phyloP scores from a whole-genome alignment of 1,284 basidiomycete species.

The Trichosporon ovoides region DNA sequence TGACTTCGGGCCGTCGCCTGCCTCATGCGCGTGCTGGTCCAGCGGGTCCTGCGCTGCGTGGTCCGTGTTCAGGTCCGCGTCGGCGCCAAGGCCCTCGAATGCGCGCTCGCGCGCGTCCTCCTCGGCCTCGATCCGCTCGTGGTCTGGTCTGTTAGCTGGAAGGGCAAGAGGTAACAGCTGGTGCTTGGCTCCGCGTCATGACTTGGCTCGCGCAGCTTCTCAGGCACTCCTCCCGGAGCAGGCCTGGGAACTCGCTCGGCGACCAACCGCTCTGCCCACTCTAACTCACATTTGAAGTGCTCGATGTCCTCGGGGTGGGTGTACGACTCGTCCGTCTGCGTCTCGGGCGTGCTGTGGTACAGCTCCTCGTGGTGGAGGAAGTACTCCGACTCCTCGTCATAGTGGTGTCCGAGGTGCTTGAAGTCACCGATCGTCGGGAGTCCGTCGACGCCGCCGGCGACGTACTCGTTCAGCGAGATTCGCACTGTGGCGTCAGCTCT shows the following conservation, averaged over 20 bases:
- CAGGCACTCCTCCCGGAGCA: too few relatives aligned
- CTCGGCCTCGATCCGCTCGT: constrained; percentile 72
- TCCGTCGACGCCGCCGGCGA: constrained; percentile 63
- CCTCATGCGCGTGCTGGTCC: constrained; percentile 38
- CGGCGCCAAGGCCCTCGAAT: constrained; percentile 38
- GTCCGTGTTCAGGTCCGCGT: constrained; percentile 39
- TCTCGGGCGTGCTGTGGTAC: constrained; percentile 91
- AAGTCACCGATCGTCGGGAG: constrained; percentile 88
- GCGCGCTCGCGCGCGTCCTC: constrained; percentile 59
- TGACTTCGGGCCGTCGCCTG: constrained; percentile 34
- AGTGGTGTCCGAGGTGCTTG: constrained; percentile 68
- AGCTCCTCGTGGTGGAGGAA: constrained; percentile 92
- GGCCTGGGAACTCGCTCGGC: too few relatives aligned
- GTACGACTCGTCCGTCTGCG: constrained; percentile 92
- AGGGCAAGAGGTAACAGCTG: too few relatives aligned
- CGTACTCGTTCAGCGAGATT: constrained; percentile 74
- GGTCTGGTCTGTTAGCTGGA: constrained; percentile 57
- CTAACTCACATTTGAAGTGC: constrained; percentile 41
- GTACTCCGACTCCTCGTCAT: constrained; percentile 53
- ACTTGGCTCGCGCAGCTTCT: too few relatives aligned
- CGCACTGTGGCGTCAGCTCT: constrained; percentile 49
- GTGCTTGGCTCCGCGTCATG: too few relatives aligned
- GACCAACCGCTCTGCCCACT: too few relatives aligned
- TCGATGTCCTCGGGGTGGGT: constrained; percentile 68
- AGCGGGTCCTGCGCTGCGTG: constrained; percentile 43